phyloP scores from a whole-genome alignment of 2,329 filamentous ascomycete species.

The Metarhizium humberi region DNA sequence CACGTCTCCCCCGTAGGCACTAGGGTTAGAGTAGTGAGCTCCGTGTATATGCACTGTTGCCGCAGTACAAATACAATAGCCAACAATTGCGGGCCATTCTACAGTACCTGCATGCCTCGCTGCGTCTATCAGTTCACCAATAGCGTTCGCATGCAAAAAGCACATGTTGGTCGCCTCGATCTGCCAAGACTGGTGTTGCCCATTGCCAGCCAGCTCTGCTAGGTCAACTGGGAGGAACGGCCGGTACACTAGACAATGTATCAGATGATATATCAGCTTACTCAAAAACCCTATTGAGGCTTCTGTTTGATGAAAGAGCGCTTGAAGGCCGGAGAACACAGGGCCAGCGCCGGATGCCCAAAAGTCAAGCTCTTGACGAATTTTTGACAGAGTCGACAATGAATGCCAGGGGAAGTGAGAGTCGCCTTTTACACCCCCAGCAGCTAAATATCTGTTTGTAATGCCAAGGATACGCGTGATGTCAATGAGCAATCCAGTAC shows the following conservation, averaged over 20 bases:
- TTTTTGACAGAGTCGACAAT: constrained; percentile 75
- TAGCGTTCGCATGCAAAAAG: constrained; percentile 78
- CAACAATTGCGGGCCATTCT: constrained; percentile 80
- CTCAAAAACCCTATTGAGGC: constrained; percentile 71
- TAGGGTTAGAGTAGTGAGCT: constrained; percentile 59
- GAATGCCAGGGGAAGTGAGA: constrained; percentile 89
- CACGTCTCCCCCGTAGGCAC: constrained; percentile 36
- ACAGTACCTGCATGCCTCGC: constrained; percentile 64
- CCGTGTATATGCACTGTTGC: constrained; percentile 85
- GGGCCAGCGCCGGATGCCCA: constrained; percentile 79
- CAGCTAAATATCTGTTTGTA: constrained; percentile 75
- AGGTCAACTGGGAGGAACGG: constrained; percentile 81
- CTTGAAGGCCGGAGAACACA: constrained; percentile 65
- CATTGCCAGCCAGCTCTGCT: constrained; percentile 66
- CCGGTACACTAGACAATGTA: constrained; percentile 79
- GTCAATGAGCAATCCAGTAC: constrained; percentile 73
- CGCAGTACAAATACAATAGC: constrained; percentile 78
- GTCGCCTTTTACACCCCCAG: constrained; percentile 79
- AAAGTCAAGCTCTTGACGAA: constrained; percentile 73
- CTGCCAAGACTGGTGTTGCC: constrained; percentile 86
- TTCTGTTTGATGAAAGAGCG: constrained; percentile 68
- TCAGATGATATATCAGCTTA: constrained; percentile 79
- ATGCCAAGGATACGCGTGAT: constrained; percentile 74
- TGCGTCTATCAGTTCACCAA: constrained; percentile 72
- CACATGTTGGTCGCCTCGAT: constrained; percentile 85